A percentile compares a stretch with the other conserved stretches of the same genome.
phyloP scores from a whole-genome alignment of 768 basidiomycete species.

The Punctularia strigosozonata region DNA sequence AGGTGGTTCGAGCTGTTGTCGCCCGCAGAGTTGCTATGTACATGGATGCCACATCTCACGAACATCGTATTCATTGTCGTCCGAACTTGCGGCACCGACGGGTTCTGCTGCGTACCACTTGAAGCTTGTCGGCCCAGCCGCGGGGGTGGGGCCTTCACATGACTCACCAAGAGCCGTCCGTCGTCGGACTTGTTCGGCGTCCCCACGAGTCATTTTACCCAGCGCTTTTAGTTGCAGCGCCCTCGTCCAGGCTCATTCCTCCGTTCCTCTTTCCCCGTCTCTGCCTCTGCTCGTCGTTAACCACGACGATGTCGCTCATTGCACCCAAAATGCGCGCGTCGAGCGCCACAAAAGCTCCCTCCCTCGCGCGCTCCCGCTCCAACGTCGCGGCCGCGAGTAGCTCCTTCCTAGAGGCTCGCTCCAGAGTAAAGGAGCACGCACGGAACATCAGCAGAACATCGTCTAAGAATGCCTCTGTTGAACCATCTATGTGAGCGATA shows the following conservation, averaged over 20 bases:
- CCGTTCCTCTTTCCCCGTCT: background rate
- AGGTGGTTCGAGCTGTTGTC: too few species aligned
- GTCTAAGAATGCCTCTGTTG: conserved; percentile 44
- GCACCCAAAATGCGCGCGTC: conserved; percentile 31
- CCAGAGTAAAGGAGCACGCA: conserved; percentile 67
- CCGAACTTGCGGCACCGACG: too few species aligned
- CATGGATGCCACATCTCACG: too few species aligned
- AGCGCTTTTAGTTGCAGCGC: background rate
- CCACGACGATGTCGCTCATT: conserved; percentile 28
- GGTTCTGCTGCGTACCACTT: too few species aligned
- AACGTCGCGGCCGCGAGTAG: conserved; percentile 31
- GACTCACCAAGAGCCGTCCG: too few species aligned
- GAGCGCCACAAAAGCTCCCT: conserved; percentile 24
- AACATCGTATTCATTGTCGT: too few species aligned
- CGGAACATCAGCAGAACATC: conserved; percentile 65
- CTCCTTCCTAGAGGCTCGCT: conserved; percentile 70
- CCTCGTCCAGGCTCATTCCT: conserved; percentile 1
- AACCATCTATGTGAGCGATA: conserved; percentile 44
- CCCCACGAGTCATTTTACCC: conserved; percentile 14
- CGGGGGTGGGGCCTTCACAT: too few species aligned
- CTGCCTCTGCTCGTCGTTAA: conserved; percentile 6
- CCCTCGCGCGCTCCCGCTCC: conserved; percentile 37
- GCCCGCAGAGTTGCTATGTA: too few species aligned
- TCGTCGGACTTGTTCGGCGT: conserved; percentile 13
- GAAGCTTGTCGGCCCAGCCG: too few species aligned